Evolutionary conservation across 345 rosid genomes (phyloP).

Genomic region (Syzygium grande): DNA sequence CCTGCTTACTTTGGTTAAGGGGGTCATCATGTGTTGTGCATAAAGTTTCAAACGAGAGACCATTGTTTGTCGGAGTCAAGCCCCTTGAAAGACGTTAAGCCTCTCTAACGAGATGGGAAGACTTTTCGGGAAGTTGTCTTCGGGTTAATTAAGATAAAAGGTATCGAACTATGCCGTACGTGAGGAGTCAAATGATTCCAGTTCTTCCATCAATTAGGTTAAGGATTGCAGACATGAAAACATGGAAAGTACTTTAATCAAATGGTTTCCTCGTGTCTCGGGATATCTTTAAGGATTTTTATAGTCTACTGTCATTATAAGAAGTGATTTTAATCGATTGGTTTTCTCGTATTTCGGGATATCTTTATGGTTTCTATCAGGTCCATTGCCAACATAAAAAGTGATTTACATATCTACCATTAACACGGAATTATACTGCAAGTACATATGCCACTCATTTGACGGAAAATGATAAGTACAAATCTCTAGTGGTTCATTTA

Average conservation of each 20-base stretch:
- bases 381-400: not conserved
- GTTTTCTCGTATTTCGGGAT: not conserved
- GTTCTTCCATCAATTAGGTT: not conserved
- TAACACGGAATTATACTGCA: not conserved
- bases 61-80: not conserved
- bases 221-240: not conserved
- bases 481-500: not conserved
- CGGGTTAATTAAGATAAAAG: not conserved
- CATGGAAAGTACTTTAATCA: not conserved
- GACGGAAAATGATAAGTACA: not conserved
- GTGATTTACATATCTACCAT: not conserved
- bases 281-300: not conserved
- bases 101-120: not conserved
- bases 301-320: fast-evolving
- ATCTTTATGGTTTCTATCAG: not conserved
- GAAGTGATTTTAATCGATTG: not conserved
- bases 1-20: not conserved
- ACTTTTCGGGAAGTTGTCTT: not conserved
- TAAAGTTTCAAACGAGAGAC: not conserved
- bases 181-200: not conserved
- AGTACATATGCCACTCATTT: not conserved
- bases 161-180: not conserved
- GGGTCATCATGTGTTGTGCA: not conserved
- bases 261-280: not conserved
- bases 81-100: not conserved